Evolutionary conservation across 1,284 basidiomycete genomes (phyloP).

Genomic region (Ganoderma sinense): DNA sequence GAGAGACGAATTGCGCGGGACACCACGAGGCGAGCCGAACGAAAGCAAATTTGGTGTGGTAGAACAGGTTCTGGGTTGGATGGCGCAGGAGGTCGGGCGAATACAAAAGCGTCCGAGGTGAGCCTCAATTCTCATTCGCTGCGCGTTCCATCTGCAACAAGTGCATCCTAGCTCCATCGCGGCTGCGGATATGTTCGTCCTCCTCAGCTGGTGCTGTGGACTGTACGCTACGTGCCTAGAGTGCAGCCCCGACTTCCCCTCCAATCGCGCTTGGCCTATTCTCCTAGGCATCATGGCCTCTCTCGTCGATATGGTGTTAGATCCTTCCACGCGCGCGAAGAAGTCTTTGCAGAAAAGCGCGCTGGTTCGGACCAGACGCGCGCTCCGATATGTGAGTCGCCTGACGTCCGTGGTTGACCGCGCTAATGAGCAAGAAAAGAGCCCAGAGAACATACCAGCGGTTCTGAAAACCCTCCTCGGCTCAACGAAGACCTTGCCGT

Average conservation of each 20-base stretch:
- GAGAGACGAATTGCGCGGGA: slow-evolving; percentile 61
- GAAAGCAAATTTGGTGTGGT: slow-evolving; percentile 61
- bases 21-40: slow-evolving; percentile 44
- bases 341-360: slow-evolving; percentile 66
- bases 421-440: slow-evolving; percentile 41
- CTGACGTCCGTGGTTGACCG: neutral
- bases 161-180: slow-evolving; percentile 60
- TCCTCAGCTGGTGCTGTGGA: slow-evolving; percentile 78
- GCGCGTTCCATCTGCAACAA: slow-evolving; percentile 8
- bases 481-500: slow-evolving; percentile 55
- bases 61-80: slow-evolving; percentile 78
- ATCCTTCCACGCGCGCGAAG: slow-evolving; percentile 60
- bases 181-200: slow-evolving; percentile 69
- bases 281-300: slow-evolving; percentile 62
- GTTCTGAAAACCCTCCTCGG: slow-evolving; percentile 60
- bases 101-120: slow-evolving; percentile 63
- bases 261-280: slow-evolving; percentile 54
- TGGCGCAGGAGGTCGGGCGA: slow-evolving; percentile 68
- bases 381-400: slow-evolving; percentile 63
- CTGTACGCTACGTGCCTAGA: slow-evolving; percentile 63
- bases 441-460: slow-evolving; percentile 38
- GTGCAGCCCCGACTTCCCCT: slow-evolving; percentile 51
- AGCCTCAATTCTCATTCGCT: slow-evolving; percentile 27
- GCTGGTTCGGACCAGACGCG: slow-evolving; percentile 65
- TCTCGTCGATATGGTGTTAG: slow-evolving; percentile 66